Base-by-base conservation (phyloP, 2,329 filamentous ascomycete species). In the Acrodontium crateriforme region DNA sequence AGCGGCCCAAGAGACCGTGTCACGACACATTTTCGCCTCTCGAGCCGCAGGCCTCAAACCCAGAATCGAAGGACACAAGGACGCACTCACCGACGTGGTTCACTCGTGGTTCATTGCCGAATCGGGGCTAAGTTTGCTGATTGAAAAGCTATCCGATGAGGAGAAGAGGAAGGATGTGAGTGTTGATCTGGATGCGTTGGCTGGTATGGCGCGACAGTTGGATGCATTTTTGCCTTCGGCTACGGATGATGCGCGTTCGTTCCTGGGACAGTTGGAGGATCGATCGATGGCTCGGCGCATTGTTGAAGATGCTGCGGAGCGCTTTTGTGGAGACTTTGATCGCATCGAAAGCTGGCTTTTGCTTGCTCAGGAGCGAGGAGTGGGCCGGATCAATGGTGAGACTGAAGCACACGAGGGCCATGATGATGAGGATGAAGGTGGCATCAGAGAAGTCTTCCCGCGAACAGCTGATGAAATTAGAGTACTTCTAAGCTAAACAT, bases 171-270 rank as follows among this genome's bases (percentile, higher is more conserved):
- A n/a, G n/a, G n/a, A n/a, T n/a, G n/a, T n/a, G n/a, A n/a, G n/a
- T n/a, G n/a, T n/a, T n/a, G 39, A 43, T 16, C 34, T 49, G 6
- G 31, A 37, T 5, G 40, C 45, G 3, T 61, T 95, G n/a, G 57
- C 67, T 2, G 58, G 63, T 27, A 74, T 77, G 2, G 81, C 81
- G 43, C 80, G 85, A 44, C 69, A 67, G 21, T 63, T 98, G 5
- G 89, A 98, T 47, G 75, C 83, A 35, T 98, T 95, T 56, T 62
- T 98, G 14, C 85, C 89, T 0, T 91, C 83, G 1, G 89, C 87
- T 3, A 65, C 93, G 16, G 87, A 94, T 64, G 89, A 98, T 50
- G 85, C 85, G 3, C 74, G 81, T 42, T 79, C 89, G 27, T 81
- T 83, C 35, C 55, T 95, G 15, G 77, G 76, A 38, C 63, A 71